Evolutionary conservation across 2,329 filamentous ascomycete genomes (phyloP).

Genomic region (Lasiodiplodia sp.): DNA sequence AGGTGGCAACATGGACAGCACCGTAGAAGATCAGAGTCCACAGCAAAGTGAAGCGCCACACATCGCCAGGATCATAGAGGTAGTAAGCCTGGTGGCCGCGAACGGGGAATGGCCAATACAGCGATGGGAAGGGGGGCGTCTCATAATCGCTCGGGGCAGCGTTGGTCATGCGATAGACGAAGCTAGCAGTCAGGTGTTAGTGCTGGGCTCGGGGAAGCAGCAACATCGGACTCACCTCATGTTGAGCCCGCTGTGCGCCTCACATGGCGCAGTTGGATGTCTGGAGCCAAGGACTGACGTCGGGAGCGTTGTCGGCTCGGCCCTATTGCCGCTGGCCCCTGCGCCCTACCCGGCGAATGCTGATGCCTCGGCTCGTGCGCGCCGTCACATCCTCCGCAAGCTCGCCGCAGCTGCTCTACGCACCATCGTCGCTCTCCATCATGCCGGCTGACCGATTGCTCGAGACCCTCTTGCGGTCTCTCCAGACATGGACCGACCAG

Average conservation of each 20-base stretch:
- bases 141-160: slow-evolving; percentile 65
- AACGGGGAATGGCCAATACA: slow-evolving; percentile 75
- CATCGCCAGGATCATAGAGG: slow-evolving; percentile 77
- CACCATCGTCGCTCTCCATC: background rate
- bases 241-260: slow-evolving; percentile 20
- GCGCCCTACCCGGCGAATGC: slow-evolving; percentile 23
- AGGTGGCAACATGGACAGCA: slow-evolving; percentile 75
- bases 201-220: background rate
- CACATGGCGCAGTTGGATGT: slow-evolving; percentile 13
- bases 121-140: slow-evolving; percentile 77
- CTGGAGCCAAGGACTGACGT: slow-evolving; percentile 17
- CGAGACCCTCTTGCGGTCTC: slow-evolving; percentile 69
- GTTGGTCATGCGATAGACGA: slow-evolving; percentile 54
- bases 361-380: slow-evolving; percentile 21
- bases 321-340: slow-evolving; percentile 9
- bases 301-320: slow-evolving; percentile 4
- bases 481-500: slow-evolving; percentile 65
- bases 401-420: background rate
- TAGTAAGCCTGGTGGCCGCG: slow-evolving; percentile 64
- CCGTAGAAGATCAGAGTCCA: slow-evolving; percentile 86
- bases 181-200: slow-evolving; percentile 40
- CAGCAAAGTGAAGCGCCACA: slow-evolving; percentile 85
- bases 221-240: slow-evolving; percentile 40
- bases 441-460: slow-evolving; percentile 75
- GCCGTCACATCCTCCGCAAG: slow-evolving; percentile 1